Conservation (phyloP, 352 stramenopile genomes). For the Pythium myriotylum region DNA sequence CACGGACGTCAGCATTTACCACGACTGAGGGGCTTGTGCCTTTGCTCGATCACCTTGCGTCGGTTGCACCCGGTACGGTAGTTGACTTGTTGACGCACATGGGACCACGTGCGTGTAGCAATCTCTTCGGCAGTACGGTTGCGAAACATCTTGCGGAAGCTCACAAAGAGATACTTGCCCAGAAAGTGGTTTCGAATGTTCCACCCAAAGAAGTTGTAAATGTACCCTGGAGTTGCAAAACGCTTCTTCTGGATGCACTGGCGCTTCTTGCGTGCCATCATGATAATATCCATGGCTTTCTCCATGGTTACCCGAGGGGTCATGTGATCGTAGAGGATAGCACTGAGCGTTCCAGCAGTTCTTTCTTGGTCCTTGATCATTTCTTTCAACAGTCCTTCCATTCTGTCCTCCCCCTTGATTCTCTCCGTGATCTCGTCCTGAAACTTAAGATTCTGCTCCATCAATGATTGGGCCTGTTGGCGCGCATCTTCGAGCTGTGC, state of each 20-base stretch:
- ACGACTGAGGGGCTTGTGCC: too few species aligned
- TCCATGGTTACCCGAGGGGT: constrained; percentile 29
- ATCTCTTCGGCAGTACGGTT: constrained; percentile 43
- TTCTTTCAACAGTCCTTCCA: constrained; percentile 58
- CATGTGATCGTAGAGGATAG: constrained; percentile 24
- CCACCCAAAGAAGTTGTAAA: constrained; percentile 56
- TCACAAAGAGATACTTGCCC: constrained; percentile 43
- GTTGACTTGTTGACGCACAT: constrained; percentile 43
- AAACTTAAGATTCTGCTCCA: constrained; percentile 50
- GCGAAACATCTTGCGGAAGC: constrained; percentile 50
- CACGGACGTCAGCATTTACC: background rate
- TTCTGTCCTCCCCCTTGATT: constrained; percentile 56
- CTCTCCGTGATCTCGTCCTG: constrained; percentile 47
- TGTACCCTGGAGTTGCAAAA: constrained; percentile 28
- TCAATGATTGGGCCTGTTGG: constrained; percentile 36
- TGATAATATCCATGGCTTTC: constrained; percentile 42
- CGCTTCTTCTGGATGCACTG: constrained; percentile 39
- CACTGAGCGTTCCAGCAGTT: constrained; percentile 11
- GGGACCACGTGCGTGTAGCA: constrained; percentile 40
- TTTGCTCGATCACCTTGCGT: too few species aligned
- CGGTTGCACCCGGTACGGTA: constrained; percentile 35
- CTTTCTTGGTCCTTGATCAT: constrained; percentile 32
- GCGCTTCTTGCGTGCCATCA: constrained; percentile 42
- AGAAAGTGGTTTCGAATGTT: constrained; percentile 42
- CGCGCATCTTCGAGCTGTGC: constrained; percentile 36